These are phyloP conservation scores for Phytophthora gonapodyides DNA, from an alignment of 352 stramenopile genomes.

Conservation along the genomic window DNA sequence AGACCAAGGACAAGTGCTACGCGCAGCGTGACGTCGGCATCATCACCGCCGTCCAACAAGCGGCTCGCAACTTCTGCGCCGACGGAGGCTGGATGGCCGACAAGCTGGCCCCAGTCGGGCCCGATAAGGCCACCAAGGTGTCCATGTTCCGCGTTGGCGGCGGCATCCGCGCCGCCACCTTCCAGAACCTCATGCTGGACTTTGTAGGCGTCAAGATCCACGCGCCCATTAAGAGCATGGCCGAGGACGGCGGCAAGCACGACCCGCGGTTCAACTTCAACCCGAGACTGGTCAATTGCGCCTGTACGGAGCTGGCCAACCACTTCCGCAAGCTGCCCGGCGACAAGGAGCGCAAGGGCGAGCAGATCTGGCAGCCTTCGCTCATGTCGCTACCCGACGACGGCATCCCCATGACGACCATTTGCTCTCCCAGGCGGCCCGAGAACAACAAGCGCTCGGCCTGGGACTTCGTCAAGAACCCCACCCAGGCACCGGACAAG, in stretches of 20 bases:
- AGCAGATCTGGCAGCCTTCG: constrained; percentile 32
- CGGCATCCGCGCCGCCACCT: constrained; percentile 37
- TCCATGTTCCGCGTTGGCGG: constrained; percentile 36
- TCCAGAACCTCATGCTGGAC: constrained; percentile 59
- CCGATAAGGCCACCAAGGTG: constrained; percentile 35
- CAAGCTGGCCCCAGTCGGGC: constrained; percentile 9
- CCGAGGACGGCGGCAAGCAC: constrained; percentile 35
- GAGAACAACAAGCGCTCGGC: constrained; percentile 14
- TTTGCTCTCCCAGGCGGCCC: constrained; percentile 8
- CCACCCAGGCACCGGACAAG: constrained; percentile 16
- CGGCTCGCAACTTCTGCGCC: constrained; percentile 31
- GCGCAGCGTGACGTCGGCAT: constrained; percentile 43
- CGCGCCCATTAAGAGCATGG: constrained; percentile 36
- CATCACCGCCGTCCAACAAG: constrained; percentile 26
- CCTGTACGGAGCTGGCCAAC: constrained; percentile 30
- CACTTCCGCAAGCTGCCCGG: constrained; percentile 28
- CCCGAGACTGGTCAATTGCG: constrained; percentile 31
- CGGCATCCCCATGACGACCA: constrained; percentile 16
- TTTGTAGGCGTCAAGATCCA: constrained; percentile 36
- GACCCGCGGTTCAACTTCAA: constrained; percentile 43
- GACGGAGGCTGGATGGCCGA: constrained; percentile 20
- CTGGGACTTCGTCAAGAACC: constrained; percentile 43
- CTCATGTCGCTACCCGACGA: constrained; percentile 11
- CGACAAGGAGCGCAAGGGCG: constrained; percentile 29
- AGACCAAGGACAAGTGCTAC: constrained; percentile 35